These are phyloP conservation scores for Austroboletus novae-zelandiae DNA, from an alignment of 1,284 basidiomycete genomes.

Conservation along the genomic window DNA sequence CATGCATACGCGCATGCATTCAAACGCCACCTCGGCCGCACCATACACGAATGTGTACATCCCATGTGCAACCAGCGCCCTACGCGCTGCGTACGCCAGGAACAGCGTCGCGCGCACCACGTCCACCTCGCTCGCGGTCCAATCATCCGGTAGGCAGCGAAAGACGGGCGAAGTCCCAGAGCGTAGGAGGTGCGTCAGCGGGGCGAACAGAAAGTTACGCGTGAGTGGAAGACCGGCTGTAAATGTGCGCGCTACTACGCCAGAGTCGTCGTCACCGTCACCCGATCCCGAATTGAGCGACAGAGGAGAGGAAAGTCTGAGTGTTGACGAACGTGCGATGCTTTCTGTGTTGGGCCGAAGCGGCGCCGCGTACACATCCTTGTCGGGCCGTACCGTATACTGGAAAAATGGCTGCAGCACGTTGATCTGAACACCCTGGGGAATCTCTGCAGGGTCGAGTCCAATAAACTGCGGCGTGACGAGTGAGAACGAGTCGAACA, in stretches of 20 bases:
- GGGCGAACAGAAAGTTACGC: constrained; percentile 70
- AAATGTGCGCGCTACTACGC: neutral
- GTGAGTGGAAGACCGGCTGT: constrained; percentile 59
- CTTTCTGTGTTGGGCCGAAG: constrained; percentile 48
- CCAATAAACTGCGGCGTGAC: constrained; percentile 21
- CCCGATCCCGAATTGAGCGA: neutral
- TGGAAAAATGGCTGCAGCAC: constrained; percentile 61
- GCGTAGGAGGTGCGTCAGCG: constrained; percentile 80
- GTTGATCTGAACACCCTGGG: constrained; percentile 28
- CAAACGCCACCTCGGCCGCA: constrained; percentile 63
- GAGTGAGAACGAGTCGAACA: constrained; percentile 17
- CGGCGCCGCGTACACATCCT: constrained; percentile 44
- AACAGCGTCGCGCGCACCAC: constrained; percentile 68
- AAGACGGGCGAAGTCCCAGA: constrained; percentile 77
- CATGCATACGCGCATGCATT: constrained; percentile 94
- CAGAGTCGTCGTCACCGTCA: neutral
- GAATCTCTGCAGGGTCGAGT: constrained; percentile 6
- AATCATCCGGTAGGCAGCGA: constrained; percentile 63
- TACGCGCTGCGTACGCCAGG: constrained; percentile 47
- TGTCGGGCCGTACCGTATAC: constrained; percentile 38
- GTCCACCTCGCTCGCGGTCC: constrained; percentile 82
- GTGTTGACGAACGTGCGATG: constrained; percentile 52
- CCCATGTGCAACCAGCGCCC: constrained; percentile 43
- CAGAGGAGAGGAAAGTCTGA: constrained; percentile 41
- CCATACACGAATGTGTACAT: constrained; percentile 41